Evolutionary conservation across 1,139 yeast genomes (phyloP), one percentile per base, ranked within the genome.

Genomic region (Kodamaea sp.): DNA sequence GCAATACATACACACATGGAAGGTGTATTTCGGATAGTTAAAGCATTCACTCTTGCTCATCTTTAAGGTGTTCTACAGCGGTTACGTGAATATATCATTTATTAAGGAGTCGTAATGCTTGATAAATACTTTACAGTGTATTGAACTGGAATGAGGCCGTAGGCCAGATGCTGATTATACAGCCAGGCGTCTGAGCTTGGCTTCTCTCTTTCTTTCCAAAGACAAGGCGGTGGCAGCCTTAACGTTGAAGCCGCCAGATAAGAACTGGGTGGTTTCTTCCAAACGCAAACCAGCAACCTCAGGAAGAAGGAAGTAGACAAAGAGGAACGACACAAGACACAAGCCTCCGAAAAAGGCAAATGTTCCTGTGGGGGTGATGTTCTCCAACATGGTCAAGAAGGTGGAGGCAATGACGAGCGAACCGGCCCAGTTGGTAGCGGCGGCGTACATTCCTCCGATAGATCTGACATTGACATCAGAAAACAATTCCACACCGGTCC

Each of bases 341-440:
- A 90, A 73, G 1, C 80, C 96, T 1, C 96, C 96, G 58, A 87
- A 90, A 47, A 90, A 78, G 7, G 90, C 78, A 63, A 90, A 92
- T 0, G 98, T 90, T 23, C 97, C 97, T 0, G 96, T 80, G 25
- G 97, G 97, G 2, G 97, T 88, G 46, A 90, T 89, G 46, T 80
- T 84, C 57, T 85, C 79, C 68, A 90, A 75, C 97, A 90, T 90
- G 19, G 97, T 89, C 58, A 92, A 73, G 63, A 89, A 90, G 1
- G 97, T 86, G 3, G 96, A 77, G 1, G 97, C 87, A 55, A 90
- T 86, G 26, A 88, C 84, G 51, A 92, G 70, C 19, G 96, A 88
- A 33, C 97, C 97, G 10, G 89, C 80, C 98, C 98, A 92, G 67
- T 92, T 92, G 28, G 92, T 82, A 19, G 90, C 88, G n/a, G 97